Evolutionary conservation across 2,329 filamentous ascomycete species (phyloP), one percentile per base, ranked within the genome.

Genomic region (Aspergillus oerlinghausenensis): DNA sequence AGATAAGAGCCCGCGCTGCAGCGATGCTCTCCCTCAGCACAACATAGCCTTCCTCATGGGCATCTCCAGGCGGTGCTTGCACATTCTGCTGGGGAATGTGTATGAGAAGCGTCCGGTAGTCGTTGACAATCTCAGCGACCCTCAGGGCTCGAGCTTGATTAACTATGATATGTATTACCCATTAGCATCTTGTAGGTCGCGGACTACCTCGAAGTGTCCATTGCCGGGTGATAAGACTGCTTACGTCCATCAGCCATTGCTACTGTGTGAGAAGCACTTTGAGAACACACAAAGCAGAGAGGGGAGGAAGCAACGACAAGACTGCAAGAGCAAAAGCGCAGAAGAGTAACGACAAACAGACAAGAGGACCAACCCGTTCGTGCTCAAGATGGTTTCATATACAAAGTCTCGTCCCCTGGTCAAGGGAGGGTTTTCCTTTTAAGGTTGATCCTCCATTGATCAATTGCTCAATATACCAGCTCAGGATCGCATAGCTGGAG

Each of bases 131-230:
- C 70, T 87, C 84, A 49, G 83, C 77, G 62, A 87, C 74, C 63
- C 84, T 80, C 69, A 87, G 76, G 51, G 84, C 84, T 66, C 84
- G 82, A 57, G 82, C 83, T 68, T 86, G 79, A 67, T 87, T 87
- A 64, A 85, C 84, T 87, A 68, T 56, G 45, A 21, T 49, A 52
- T 49, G 45, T 3, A 42, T 42, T n/a, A 28, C 19, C 23, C 48
- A 55, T 63, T 51, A 65, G 61, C 47, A 56, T 51, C 23, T 4
- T 49, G 51, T 53, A 48, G 26, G 19, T 23, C 11, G 9, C 28
- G 23, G n/a, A 17, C 21, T 21, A 47, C 21, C 23, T 38, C 32
- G 14, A 38, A 38, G 32, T 3, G 32, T 38, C 32, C 32, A 17
- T 38, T 38, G 14, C 32, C 32, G 32, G 32, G 10, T 29, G 23